A percentile compares a stretch with the other conserved stretches of the same genome.
Evolutionary conservation across 2,329 filamentous ascomycete species (phyloP).

Genomic region (Arthrobotrys musiformis): DNA sequence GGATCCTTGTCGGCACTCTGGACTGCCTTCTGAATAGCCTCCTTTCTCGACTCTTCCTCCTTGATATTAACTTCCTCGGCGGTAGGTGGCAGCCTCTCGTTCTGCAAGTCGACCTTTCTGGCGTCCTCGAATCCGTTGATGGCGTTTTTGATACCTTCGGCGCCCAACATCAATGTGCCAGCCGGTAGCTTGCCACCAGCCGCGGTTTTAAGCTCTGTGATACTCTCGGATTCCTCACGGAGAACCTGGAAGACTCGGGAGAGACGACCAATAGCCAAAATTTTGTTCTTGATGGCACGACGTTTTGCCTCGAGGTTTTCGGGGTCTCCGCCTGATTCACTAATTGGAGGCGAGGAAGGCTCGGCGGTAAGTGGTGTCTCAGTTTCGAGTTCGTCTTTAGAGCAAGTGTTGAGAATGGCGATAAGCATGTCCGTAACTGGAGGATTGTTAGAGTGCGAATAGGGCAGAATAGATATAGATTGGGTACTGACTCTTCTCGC

Average conservation of each 20-base stretch:
- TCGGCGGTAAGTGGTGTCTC: constrained; percentile 81
- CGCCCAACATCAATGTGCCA: constrained; percentile 96
- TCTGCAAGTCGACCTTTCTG: constrained; percentile 94
- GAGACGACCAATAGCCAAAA: constrained; percentile 92
- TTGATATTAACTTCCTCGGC: constrained; percentile 90
- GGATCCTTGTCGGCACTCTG: constrained; percentile 92
- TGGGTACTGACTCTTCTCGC: constrained; percentile 74
- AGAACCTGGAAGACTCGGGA: constrained; percentile 98
- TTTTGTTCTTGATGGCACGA: constrained; percentile 99
- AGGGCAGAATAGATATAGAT: constrained; percentile 52
- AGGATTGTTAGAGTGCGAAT: background rate
- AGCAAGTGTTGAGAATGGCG: constrained; percentile 96
- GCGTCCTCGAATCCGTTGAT: constrained; percentile 98
- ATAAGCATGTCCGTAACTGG: constrained; percentile 97
- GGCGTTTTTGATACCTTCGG: constrained; percentile 97
- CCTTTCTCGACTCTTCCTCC: constrained; percentile 80
- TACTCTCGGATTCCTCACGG: constrained; percentile 94
- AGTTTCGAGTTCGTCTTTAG: constrained; percentile 96
- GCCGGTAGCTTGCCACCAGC: constrained; percentile 91
- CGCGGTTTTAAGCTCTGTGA: constrained; percentile 97
- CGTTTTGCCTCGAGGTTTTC: constrained; percentile 94
- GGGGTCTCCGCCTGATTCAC: constrained; percentile 71
- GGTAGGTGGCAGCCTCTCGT: constrained; percentile 90
- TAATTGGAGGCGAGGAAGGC: constrained; percentile 78
- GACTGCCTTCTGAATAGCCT: constrained; percentile 85